These are phyloP conservation scores for Calvatia gigantea DNA, from an alignment of 768 basidiomycete species.

Conservation along the genomic window DNA sequence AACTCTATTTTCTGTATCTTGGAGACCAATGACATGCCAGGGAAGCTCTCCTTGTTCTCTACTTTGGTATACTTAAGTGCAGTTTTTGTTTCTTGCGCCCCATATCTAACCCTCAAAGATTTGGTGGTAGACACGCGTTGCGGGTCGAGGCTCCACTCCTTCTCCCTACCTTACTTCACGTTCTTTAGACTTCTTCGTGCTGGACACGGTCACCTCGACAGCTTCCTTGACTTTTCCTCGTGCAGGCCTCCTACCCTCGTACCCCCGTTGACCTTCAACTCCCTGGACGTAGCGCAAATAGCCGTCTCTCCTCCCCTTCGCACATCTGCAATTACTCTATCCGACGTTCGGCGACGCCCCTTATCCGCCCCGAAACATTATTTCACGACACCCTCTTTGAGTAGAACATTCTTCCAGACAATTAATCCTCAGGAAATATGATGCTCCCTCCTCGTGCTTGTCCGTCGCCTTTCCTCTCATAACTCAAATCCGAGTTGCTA, in stretches of 20 bases:
- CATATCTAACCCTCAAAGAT: neutral
- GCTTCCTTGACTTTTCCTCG: slow-evolving; percentile 9
- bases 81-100: neutral
- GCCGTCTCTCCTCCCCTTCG: neutral
- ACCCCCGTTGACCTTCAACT: neutral
- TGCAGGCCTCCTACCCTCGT: neutral
- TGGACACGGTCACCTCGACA: slow-evolving; percentile 1
- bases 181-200: slow-evolving; percentile 6
- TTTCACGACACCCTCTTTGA: neutral
- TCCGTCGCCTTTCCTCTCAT: slow-evolving; percentile 17
- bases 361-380: neutral
- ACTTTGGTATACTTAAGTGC: neutral
- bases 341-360: neutral
- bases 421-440: neutral
- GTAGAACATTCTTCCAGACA: neutral
- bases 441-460: slow-evolving; percentile 39
- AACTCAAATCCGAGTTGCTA: neutral
- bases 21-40: neutral
- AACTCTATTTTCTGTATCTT: neutral
- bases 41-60: neutral
- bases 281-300: neutral
- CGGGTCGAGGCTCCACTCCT: neutral
- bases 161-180: neutral
- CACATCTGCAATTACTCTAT: neutral
- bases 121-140: neutral